Percentiles rank a stretch among this genome's conserved stretches.
Conservation (phyloP, 805 yeast genomes). For the Wickerhamomyces mucosus region DNA sequence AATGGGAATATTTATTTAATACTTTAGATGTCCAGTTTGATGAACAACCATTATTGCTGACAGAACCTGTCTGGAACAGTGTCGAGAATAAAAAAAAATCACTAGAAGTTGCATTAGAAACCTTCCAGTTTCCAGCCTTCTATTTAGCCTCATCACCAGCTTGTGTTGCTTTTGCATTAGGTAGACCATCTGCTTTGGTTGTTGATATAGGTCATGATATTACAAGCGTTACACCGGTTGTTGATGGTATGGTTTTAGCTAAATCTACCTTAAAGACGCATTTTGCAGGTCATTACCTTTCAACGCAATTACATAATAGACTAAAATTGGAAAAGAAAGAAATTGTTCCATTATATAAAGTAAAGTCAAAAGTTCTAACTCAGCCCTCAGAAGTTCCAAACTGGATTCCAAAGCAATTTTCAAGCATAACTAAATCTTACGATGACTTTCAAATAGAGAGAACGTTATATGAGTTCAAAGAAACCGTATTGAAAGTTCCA, state of each 20-base stretch:
- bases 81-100: conserved; percentile 56
- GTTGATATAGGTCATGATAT: conserved; percentile 82
- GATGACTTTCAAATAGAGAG: conserved; percentile 47
- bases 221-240: conserved; percentile 69
- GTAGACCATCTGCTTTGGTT: conserved; percentile 77
- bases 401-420: conserved; percentile 16
- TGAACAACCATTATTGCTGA: conserved; percentile 70
- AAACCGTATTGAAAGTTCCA: conserved; percentile 47
- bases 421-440: conserved; percentile 29
- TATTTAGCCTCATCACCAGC: conserved; percentile 79
- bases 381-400: conserved; percentile 24
- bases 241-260: conserved; percentile 70
- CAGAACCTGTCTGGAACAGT: conserved; percentile 85
- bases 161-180: conserved; percentile 80
- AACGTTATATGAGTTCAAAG: conserved; percentile 67
- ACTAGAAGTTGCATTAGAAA: conserved; percentile 63
- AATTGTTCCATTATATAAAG: conserved; percentile 37
- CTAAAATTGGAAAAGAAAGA: conserved; percentile 26
- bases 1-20: conserved; percentile 55
- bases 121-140: conserved; percentile 66
- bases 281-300: conserved; percentile 63
- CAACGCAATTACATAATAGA: conserved; percentile 39
- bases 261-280: conserved; percentile 63
- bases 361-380: conserved; percentile 34
- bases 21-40: conserved; percentile 40